Evolutionary conservation across 192 early-diverging fungal genomes (phyloP), one percentile per base, ranked within the genome.

Genomic region (Rhizophagus clarus): DNA sequence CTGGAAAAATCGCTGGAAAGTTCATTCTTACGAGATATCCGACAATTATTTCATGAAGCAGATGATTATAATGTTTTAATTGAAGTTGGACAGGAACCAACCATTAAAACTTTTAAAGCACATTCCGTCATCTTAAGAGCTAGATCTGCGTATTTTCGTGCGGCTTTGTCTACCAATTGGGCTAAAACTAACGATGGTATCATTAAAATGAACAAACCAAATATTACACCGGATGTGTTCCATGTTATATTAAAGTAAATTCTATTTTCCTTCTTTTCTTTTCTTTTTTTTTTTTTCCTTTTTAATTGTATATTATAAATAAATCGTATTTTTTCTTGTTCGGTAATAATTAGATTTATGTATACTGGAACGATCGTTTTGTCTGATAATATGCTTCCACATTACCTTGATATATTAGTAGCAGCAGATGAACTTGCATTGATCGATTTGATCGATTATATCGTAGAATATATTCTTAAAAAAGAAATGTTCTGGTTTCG

Each of bases 401-500:
- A 37, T 9, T 42, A 22, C 22, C 74, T 76, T 29, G 61, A 76
- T 37, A 29, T 76, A 26, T 47, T 76, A 17, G 12, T 17, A 24
- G 74, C 60, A 24, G 26, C 60, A 3, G n/a, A 76, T 63, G 74
- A 63, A 62, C 37, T 76, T 42, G n/a, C 34, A 11, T n/a, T 76
- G 9, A 22, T 11, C 4, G 74, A 76, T 28, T 63, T 76, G 40
- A 63, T 49, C 15, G 74, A 76, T 37, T 8, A 76, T 28, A 24
- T 76, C 1, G 6, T 62, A 24, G 32, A 76, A 28, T 63, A 76
- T 26, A 24, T 76, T 47, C n/a, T 76, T 29, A 26, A 22, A 26
- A 24, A 76, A 40, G 32, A 76, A 76, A 22, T 22, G n/a, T 29
- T 34, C n/a, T 76, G 74, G 74, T 40, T 76, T n/a, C 74, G 26